Evolutionary conservation across 257 asterid genomes (phyloP).

Genomic region (Capsicum pubescens): DNA sequence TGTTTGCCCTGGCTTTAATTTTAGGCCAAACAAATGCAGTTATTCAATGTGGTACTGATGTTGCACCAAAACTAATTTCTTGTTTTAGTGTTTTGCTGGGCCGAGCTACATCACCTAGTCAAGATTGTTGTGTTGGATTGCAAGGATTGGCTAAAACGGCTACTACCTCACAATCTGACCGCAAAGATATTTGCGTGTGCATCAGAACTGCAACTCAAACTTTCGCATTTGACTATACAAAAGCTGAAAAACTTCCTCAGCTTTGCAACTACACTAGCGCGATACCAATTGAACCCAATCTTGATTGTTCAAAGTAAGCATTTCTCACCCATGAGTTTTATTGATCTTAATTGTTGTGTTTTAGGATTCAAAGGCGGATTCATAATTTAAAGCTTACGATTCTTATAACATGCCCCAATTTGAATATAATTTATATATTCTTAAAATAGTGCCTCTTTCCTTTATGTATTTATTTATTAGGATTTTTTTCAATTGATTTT

Average conservation of each 20-base stretch:
- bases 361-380: too few species aligned
- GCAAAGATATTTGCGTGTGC: neutral
- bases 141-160: conserved; percentile 7
- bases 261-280: neutral
- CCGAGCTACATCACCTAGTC: neutral
- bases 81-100: neutral
- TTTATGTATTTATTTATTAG: too few species aligned
- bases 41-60: neutral
- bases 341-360: too few species aligned
- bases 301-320: too few species aligned
- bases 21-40: neutral
- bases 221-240: neutral
- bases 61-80: neutral
- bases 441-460: too few species aligned
- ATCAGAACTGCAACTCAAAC: neutral
- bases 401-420: too few species aligned
- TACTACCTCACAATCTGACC: neutral
- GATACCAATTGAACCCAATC: too few species aligned
- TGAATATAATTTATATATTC: too few species aligned
- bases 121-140: conserved; percentile 17
- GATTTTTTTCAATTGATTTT: too few species aligned
- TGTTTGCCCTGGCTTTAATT: neutral
- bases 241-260: neutral
- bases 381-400: too few species aligned
- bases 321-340: too few species aligned